Base-by-base conservation (phyloP, 768 basidiomycete species). In the Termitomyces sp. region DNA sequence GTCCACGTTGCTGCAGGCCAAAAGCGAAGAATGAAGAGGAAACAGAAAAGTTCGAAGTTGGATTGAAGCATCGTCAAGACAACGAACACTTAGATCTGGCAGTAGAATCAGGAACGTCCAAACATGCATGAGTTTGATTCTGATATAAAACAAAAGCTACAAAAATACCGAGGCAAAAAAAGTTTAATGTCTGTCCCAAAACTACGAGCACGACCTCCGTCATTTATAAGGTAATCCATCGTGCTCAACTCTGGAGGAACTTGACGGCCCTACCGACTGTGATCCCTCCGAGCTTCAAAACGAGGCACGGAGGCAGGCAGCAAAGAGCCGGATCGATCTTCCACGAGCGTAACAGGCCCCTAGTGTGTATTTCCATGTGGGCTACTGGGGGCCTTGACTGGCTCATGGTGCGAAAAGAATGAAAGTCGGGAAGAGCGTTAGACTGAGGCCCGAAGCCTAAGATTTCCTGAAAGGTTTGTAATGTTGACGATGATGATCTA, bases 341-440 rank as follows among this genome's bases (percentile, higher is more conserved):
- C 85, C 86, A 87, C 79, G 75, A 83, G 82, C 85, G 85, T 87
- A 87, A 87, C 86, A 86, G 81, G 76, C 80, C 77, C 80, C 74
- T 67, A 77, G 73, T 73, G 74, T 82, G 59, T 62, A 49, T 47
- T 40, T 64, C 61, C 65, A 66, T 41, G 67, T 67, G 51, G 41
- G 68, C 64, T 69, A 75, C 77, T 75, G 73, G 77, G 74, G 78
- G 40, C 81, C 86, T 86, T 87, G 86, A 87, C 86, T 82, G 77
- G 83, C 80, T 76, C 77, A 74, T 82, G 81, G 81, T 58, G 18
- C 9, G 9, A 14, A 44, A 12, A 33, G 16, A 46, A 44, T 30
- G 33, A 23, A 52, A 44, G n/a, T 30, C 12, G 18, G 9, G 5
- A 43, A n/a, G n/a, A 20, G 40, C n/a, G 18, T 12, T 4, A 6